Evolutionary conservation across 2,329 filamentous ascomycete species (phyloP).

Genomic region (Sporothrix variecibatus): DNA sequence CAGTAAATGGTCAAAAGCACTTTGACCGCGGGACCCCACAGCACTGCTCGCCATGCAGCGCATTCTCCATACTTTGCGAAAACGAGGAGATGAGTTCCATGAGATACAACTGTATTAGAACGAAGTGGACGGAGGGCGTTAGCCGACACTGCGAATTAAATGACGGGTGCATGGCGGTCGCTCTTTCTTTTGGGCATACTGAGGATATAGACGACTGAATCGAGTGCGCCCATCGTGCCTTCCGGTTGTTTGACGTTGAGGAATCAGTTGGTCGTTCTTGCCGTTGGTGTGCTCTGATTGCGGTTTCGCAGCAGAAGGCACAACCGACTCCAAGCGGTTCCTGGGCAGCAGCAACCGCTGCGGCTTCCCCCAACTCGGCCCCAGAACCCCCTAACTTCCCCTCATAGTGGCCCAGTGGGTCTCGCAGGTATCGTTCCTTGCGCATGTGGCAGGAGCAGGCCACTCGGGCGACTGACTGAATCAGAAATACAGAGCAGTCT

Average conservation of each 20-base stretch:
- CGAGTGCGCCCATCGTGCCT: not conserved
- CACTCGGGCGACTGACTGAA: slow-evolving; percentile 1
- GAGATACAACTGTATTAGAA: not conserved
- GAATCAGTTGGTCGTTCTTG: not conserved
- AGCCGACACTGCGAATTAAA: slow-evolving; percentile 9
- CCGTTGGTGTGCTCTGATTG: not conserved
- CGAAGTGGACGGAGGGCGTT: not conserved
- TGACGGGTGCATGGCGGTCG: not conserved
- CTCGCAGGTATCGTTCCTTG: slow-evolving; percentile 18
- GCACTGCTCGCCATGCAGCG: not conserved
- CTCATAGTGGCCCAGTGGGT: slow-evolving; percentile 13
- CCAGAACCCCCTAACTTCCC: not conserved
- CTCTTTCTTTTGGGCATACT: no score
- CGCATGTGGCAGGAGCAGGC: not conserved
- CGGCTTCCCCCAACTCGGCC: not conserved
- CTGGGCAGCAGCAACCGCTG: not conserved
- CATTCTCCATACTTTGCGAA: slow-evolving; percentile 8
- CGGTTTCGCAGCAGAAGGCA: not conserved
- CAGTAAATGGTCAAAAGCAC: not conserved
- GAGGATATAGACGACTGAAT: no score
- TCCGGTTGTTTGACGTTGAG: no score
- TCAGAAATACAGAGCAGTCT: not conserved
- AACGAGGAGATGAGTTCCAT: not conserved
- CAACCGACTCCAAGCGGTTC: not conserved
- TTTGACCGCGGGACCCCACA: not conserved